A percentile compares a stretch with the other conserved stretches of the same genome.
Conservation (phyloP, 2,329 filamentous ascomycete species). For the Claviceps citrina region DNA sequence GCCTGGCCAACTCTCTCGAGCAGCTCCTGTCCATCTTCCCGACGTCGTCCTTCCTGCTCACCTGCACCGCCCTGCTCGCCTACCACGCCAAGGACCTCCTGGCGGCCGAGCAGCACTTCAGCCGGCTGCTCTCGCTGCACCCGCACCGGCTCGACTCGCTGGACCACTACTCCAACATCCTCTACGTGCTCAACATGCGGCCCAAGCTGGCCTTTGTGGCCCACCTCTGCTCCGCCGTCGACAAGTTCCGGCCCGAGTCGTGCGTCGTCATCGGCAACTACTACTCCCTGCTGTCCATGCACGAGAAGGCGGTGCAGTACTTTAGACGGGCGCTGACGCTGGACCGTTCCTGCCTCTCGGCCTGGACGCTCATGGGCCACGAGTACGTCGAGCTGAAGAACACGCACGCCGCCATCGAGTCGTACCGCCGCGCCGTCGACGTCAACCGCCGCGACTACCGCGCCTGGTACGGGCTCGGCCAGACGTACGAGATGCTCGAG, state of each 20-base stretch:
- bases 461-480: conserved; percentile 92
- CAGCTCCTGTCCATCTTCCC: conserved; percentile 78
- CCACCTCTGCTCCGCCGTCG: conserved; percentile 75
- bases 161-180: conserved; percentile 92
- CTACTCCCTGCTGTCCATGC: conserved; percentile 83
- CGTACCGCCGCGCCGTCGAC: conserved; percentile 86
- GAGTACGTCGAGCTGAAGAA: conserved; percentile 99
- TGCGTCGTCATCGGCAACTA: conserved; percentile 97
- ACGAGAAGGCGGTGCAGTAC: conserved; percentile 96
- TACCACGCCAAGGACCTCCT: conserved; percentile 82
- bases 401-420: conserved; percentile 93
- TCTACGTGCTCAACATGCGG: conserved; percentile 79
- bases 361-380: conserved; percentile 97
- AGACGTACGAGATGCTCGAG: conserved; percentile 93
- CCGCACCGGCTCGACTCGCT: conserved; percentile 68
- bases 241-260: conserved; percentile 93
- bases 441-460: conserved; percentile 93
- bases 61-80: conserved; percentile 71
- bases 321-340: conserved; percentile 85
- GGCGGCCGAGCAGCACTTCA: conserved; percentile 50
- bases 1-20: conserved; percentile 57
- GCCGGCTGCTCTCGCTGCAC: conserved; percentile 65
- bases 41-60: conserved; percentile 73
- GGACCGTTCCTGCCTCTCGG: conserved; percentile 78
- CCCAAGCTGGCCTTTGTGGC: conserved; percentile 87